Evolutionary conservation across 345 rosid species (phyloP).

Genomic region (Streptanthus diversifolius): DNA sequence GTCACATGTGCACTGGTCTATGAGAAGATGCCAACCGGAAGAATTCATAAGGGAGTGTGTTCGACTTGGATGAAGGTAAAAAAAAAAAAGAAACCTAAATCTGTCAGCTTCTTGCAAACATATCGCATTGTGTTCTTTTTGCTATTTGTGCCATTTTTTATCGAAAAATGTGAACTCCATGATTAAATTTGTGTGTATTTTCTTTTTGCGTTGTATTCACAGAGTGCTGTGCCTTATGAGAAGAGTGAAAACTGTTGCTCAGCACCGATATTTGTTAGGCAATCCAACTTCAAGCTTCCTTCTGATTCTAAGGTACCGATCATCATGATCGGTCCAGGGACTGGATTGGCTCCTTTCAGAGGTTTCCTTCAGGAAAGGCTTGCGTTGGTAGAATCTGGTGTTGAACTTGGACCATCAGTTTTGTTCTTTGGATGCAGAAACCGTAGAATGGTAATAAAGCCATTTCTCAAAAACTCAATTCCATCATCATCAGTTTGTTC

Average conservation of each 20-base stretch:
- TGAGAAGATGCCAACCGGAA: constrained; percentile 80
- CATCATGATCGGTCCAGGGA: constrained; percentile 96
- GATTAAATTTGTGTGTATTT: neutral
- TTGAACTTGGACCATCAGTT: constrained; percentile 72
- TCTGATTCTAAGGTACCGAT: constrained; percentile 67
- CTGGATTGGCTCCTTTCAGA: constrained; percentile 98
- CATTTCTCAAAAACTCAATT: neutral
- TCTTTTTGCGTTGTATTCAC: constrained; percentile 7
- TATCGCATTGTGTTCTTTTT: neutral
- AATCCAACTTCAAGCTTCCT: constrained; percentile 93
- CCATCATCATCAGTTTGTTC: neutral
- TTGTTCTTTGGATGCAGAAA: constrained; percentile 97
- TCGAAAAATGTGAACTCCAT: neutral
- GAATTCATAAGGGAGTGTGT: constrained; percentile 89
- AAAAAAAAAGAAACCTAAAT: neutral
- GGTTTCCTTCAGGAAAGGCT: constrained; percentile 97
- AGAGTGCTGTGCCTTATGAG: constrained; percentile 72
- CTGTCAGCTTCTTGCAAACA: constrained; percentile 6
- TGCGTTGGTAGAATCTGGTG: constrained; percentile 66
- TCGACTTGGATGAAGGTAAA: constrained; percentile 89
- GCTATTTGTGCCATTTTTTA: neutral
- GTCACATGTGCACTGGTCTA: constrained; percentile 94
- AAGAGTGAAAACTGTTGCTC: constrained; percentile 66
- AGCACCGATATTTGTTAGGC: constrained; percentile 84
- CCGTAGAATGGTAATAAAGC: constrained; percentile 55